These are phyloP conservation scores for Chaetomiaceae sp. DNA, from an alignment of 2,329 filamentous ascomycete genomes.

Conservation along the genomic window DNA sequence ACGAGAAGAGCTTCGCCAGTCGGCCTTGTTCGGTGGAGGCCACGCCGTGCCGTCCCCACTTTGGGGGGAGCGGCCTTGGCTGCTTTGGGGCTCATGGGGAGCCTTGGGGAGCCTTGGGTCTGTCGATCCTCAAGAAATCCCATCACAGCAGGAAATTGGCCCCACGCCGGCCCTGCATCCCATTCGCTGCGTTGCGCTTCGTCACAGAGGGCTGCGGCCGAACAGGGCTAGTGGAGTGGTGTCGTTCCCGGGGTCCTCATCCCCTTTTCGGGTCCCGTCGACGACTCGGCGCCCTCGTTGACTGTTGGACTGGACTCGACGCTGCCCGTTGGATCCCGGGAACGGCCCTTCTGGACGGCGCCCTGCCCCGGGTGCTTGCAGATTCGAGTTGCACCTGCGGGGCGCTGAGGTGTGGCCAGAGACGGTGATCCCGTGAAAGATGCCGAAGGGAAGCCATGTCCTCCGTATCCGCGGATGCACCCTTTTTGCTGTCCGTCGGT, in stretches of 20 bases:
- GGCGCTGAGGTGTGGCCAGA: not conserved
- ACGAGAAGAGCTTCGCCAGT: too few relatives aligned
- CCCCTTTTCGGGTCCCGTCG: constrained; percentile 7
- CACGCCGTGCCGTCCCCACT: constrained; percentile 4
- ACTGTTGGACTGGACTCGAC: not conserved
- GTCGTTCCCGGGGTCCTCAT: not conserved
- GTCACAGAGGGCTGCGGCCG: constrained; percentile 21
- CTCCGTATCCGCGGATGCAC: too few relatives aligned
- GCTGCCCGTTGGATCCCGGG: not conserved
- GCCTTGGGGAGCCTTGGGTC: not conserved
- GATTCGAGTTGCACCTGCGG: not conserved
- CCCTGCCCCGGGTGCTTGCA: not conserved
- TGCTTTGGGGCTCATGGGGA: too few relatives aligned
- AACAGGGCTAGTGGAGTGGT: constrained; percentile 14
- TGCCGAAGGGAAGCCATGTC: too few relatives aligned
- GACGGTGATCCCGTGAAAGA: not conserved
- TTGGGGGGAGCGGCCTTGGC: too few relatives aligned
- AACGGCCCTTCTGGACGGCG: constrained; percentile 1
- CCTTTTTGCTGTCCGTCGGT: too few relatives aligned
- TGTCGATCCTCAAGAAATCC: constrained; percentile 23
- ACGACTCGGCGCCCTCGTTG: not conserved
- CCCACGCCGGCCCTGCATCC: constrained; percentile 17
- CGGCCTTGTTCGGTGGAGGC: too few relatives aligned
- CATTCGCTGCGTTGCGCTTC: constrained; percentile 20
- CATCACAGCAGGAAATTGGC: constrained; percentile 27